Base-by-base conservation (phyloP, 306 rosid species). In the Ormosia semicastrata region DNA sequence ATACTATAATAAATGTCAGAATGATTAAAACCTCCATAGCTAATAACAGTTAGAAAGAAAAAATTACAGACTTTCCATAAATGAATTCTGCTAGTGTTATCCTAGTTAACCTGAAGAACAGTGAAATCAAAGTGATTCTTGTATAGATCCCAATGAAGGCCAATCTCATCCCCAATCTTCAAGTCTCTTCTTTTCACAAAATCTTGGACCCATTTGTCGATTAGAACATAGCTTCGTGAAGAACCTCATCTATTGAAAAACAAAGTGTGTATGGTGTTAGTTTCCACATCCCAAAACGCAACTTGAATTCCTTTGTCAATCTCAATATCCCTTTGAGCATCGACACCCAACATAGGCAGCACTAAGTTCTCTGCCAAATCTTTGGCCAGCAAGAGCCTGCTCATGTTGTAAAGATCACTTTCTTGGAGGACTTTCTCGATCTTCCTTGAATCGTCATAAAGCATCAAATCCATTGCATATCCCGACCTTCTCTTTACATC, bases 371-470 rank as follows among this genome's bases (percentile, higher is more conserved):
- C 70, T 7, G 49, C 47, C 70, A 37, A 14, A 3, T n/a, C 29
- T 3, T 65, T 65, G 2, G 49, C 2, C 1, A 65, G 30, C 32
- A 65, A 65, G 6, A 65, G 70, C 4, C 70, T 65, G 8, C 49
- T 36, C 49, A 49, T 10, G 65, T 14, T 36, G 9, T 49, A 76
- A 54, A 79, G 7, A 47, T 79, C 83, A 33, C 40, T 59, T 3
- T 46, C 34, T 44, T 79, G 59, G 1, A 79, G 77, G 1, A 79
- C 77, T 18, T 69, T 79, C 62, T 79, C 70, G 15, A 79, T 46
- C 40, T 70, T 79, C 77, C 83, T 70, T 4, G 62, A 40, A 8
- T 79, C 77, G n/a, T 79, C 83, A 59, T 58, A 44, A 2, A 79
- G 14, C 77, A 69, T 60, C 50, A 71, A 18, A 1, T 18, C 37